Conservation (phyloP, 1,139 yeast genomes). For the Blastobotrys proliferans region DNA sequence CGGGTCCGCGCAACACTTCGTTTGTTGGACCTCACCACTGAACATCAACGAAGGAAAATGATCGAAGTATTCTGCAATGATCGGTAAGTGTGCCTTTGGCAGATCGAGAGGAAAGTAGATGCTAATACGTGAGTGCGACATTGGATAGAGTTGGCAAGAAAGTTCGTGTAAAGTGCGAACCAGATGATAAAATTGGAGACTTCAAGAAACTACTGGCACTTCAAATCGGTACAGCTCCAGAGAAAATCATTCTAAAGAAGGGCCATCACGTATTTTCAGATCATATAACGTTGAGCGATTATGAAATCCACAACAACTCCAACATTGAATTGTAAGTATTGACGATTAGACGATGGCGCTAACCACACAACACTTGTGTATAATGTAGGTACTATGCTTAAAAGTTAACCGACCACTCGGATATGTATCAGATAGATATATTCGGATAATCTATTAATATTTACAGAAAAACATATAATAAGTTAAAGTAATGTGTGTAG, state of each 20-base stretch:
- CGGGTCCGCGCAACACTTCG: too few relatives aligned
- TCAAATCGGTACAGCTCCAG: slow-evolving; percentile 73
- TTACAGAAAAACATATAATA: neutral
- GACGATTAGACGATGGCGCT: too few relatives aligned
- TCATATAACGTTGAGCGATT: slow-evolving; percentile 85
- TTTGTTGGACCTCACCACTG: too few relatives aligned
- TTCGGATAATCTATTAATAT: neutral
- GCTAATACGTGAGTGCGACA: neutral
- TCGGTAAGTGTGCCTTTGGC: slow-evolving; percentile 27
- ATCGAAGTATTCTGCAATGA: slow-evolving; percentile 42
- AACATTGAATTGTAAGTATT: slow-evolving; percentile 69
- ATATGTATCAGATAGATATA: too few relatives aligned
- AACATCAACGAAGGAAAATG: slow-evolving; percentile 25
- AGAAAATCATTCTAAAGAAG: slow-evolving; percentile 48
- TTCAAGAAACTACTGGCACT: slow-evolving; percentile 78
- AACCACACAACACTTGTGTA: too few relatives aligned
- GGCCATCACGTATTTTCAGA: slow-evolving; percentile 74
- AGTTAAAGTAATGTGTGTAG: neutral
- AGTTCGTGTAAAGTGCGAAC: slow-evolving; percentile 78
- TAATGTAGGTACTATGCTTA: too few relatives aligned
- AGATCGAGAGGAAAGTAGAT: neutral
- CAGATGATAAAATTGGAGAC: slow-evolving; percentile 86
- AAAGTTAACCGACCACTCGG: too few relatives aligned
- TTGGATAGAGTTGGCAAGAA: slow-evolving; percentile 70
- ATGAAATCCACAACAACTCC: slow-evolving; percentile 88